Evolutionary conservation across 1,284 basidiomycete species (phyloP).

Genomic region (Tremellales sp.): DNA sequence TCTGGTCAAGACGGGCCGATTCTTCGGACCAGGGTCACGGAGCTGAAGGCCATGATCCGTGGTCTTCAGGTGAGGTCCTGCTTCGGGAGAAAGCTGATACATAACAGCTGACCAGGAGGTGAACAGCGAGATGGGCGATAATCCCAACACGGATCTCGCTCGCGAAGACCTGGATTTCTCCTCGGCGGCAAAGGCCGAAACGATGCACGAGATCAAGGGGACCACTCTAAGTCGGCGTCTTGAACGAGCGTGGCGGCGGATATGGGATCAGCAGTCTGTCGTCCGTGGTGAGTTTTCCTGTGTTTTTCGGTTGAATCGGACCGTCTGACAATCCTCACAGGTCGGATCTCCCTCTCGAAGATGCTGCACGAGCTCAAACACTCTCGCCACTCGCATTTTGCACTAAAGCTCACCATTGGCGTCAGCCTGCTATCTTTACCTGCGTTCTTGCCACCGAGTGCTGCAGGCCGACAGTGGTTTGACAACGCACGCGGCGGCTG

Average conservation of each 20-base stretch:
- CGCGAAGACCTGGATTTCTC: constrained; percentile 29
- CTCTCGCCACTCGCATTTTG: constrained; percentile 49
- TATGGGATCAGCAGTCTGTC: constrained; percentile 34
- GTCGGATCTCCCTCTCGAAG: constrained; percentile 34
- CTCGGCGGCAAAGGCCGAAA: constrained; percentile 17
- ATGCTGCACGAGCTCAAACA: constrained; percentile 37
- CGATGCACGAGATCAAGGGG: not conserved
- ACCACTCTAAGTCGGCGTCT: constrained; percentile 6
- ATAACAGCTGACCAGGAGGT: not conserved
- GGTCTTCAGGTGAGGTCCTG: no score
- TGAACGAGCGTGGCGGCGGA: constrained; percentile 25
- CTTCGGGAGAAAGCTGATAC: no score
- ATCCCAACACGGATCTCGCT: not conserved
- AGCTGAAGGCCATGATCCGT: no score
- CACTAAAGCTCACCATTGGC: constrained; percentile 49
- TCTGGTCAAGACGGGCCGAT: no score
- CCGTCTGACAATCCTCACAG: constrained; percentile 9
- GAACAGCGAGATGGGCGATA: not conserved
- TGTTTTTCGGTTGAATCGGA: not conserved
- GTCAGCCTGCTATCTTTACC: constrained; percentile 49
- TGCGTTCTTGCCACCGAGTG: constrained; percentile 39
- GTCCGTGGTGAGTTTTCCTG: constrained; percentile 21
- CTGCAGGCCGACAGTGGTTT: constrained; percentile 46
- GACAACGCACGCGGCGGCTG: constrained; percentile 46
- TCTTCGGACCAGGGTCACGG: no score